A percentile compares a stretch with the other conserved stretches of the same genome.
phyloP scores from a whole-genome alignment of 805 yeast genomes.

The Candida taoyuanica region DNA sequence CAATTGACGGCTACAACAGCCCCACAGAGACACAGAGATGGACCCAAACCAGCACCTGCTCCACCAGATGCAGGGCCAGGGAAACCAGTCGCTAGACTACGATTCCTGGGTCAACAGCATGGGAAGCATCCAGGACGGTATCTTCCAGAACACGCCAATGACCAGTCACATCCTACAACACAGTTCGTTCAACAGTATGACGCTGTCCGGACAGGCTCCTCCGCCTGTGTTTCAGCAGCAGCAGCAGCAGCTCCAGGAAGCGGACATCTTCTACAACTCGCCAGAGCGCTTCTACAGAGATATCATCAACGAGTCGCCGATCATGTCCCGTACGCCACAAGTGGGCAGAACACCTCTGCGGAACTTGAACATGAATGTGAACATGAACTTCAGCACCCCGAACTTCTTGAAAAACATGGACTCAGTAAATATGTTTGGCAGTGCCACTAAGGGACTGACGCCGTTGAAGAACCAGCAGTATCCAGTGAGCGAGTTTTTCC shows the following conservation, averaged over 20 bases:
- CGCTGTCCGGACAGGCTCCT: no score
- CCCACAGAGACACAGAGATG: no score
- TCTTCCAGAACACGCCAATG: slow-evolving; percentile 26
- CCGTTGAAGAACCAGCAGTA: slow-evolving; percentile 26
- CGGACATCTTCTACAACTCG: slow-evolving; percentile 21
- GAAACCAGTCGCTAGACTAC: slow-evolving; percentile 22
- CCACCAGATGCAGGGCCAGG: slow-evolving; percentile 2
- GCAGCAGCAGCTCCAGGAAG: slow-evolving; percentile 7
- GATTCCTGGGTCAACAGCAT: slow-evolving; percentile 27
- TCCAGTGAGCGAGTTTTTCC: slow-evolving; percentile 18
- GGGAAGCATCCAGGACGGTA: slow-evolving; percentile 25
- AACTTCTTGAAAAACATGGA: slow-evolving; percentile 24
- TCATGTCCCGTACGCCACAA: slow-evolving; percentile 22
- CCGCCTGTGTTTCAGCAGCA: neutral
- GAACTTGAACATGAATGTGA: slow-evolving; percentile 13
- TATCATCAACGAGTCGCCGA: slow-evolving; percentile 26
- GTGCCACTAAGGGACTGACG: slow-evolving; percentile 16
- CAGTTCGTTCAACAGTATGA: slow-evolving; percentile 2
- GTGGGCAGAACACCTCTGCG: slow-evolving; percentile 26
- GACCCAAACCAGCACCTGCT: neutral
- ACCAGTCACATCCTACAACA: slow-evolving; percentile 22
- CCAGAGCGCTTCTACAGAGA: slow-evolving; percentile 28
- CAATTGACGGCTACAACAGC: neutral
- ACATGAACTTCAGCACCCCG: slow-evolving; percentile 22
- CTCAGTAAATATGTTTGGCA: slow-evolving; percentile 5